Evolutionary conservation across 2,329 filamentous ascomycete species (phyloP), one percentile per base, ranked within the genome.

Genomic region (Calonectria fujianensis): DNA sequence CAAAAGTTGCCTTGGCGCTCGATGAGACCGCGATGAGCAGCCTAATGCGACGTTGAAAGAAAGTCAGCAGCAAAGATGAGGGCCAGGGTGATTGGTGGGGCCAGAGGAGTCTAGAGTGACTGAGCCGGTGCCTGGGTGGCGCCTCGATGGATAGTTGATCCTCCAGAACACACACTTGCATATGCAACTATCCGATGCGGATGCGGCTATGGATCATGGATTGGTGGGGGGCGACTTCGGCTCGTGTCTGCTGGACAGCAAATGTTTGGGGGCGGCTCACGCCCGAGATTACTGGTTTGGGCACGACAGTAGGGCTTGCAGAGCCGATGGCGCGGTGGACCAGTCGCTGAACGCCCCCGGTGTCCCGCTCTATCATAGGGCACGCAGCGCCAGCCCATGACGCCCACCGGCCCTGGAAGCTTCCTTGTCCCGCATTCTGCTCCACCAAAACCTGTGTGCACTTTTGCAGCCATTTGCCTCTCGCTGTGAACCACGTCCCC

Each of bases 121-220:
- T 37, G 35, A 39, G 24, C 20, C 29, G 41, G 59, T 29, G 61
- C 67, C 29, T 70, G 73, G 79, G 74, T 69, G 61, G 54, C n/a
- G 51, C 54, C 50, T 41, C 24, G 64, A 67, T 69, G 71, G 69
- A 70, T 24, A 51, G 70, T 73, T 63, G 57, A 63, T 57, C 39
- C 27, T 32, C 51, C 32, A 41, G 4, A 16, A 63, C 31, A 31
- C 39, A 54, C 51, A 57, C 35, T 39, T 75, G 71, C 63, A 48
- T 77, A 81, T 81, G 79, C 78, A 81, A 79, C 64, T 81, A 81
- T 75, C 75, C 79, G 76, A 76, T 69, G 37, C 52, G 70, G 64
- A 51, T 70, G n/a, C 20, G 29, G 57, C 27, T 39, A 51, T 61
- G 63, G 52, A 76, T 78, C 75, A 76, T 76, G 52, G 79, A 80